These are phyloP conservation scores for Phoma herbarum DNA, from an alignment of 2,329 filamentous ascomycete genomes.

Conservation along the genomic window DNA sequence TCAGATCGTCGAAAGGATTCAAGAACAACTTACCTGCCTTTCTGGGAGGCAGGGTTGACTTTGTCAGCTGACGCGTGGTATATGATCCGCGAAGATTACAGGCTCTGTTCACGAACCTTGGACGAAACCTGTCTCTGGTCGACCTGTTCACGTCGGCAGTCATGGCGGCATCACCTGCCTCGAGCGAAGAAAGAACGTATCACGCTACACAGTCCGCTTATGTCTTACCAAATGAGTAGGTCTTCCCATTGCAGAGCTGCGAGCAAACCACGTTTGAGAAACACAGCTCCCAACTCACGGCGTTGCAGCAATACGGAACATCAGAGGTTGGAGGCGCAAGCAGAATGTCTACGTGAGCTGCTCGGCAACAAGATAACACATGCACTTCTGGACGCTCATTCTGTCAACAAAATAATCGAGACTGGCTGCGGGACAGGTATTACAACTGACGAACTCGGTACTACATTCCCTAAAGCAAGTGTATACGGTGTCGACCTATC, in stretches of 20 bases:
- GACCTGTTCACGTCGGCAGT: background rate
- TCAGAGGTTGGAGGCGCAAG: background rate
- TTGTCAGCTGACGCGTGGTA: too few relatives aligned
- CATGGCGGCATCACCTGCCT: background rate
- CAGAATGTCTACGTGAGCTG: background rate
- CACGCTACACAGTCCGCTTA: background rate
- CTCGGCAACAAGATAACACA: conserved; percentile 7
- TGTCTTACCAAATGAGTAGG: background rate
- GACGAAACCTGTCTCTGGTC: too few relatives aligned
- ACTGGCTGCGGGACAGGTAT: conserved; percentile 28
- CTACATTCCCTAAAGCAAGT: conserved; percentile 8
- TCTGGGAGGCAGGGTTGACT: too few relatives aligned
- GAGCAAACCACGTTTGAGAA: too few relatives aligned
- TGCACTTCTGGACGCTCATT: conserved; percentile 9
- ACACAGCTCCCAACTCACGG: too few relatives aligned
- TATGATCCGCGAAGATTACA: too few relatives aligned
- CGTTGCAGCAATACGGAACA: background rate
- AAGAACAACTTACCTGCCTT: too few relatives aligned
- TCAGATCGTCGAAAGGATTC: too few relatives aligned
- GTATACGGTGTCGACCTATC: conserved; percentile 38
- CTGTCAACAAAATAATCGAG: conserved; percentile 21
- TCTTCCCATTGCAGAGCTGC: background rate
- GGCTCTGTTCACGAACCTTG: too few relatives aligned
- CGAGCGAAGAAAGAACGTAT: background rate
- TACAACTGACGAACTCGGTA: conserved; percentile 23